Percentiles rank a stretch among this genome's conserved stretches.
phyloP scores from a whole-genome alignment of 768 basidiomycete genomes.

The Suillus lakei region DNA sequence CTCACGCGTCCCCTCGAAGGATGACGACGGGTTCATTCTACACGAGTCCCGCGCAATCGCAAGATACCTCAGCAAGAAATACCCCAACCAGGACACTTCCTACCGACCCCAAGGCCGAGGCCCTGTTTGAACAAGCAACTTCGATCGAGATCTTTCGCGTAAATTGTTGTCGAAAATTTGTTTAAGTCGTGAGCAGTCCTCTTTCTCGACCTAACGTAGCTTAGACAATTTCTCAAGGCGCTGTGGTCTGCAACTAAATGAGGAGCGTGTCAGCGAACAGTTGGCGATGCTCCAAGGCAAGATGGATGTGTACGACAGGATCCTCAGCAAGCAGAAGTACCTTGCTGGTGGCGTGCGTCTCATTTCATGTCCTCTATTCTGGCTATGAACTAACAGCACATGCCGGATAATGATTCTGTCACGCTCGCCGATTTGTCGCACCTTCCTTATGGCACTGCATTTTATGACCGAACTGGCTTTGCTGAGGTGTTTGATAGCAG shows the following conservation, averaged over 20 bases:
- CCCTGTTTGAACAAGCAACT: constrained; percentile 36
- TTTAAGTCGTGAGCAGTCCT: constrained; percentile 49
- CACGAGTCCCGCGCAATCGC: constrained; percentile 67
- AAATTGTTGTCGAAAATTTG: constrained; percentile 52
- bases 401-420: constrained; percentile 34
- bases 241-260: constrained; percentile 28
- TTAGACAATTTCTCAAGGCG: constrained; percentile 15
- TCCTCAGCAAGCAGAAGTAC: constrained; percentile 59
- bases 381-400: background rate
- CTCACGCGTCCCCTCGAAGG: constrained; percentile 26
- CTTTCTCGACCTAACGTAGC: background rate
- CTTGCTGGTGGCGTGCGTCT: constrained; percentile 57
- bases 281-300: constrained; percentile 32
- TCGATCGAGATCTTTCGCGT: constrained; percentile 50
- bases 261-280: constrained; percentile 20
- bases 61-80: constrained; percentile 62
- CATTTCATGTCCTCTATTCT: constrained; percentile 4
- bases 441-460: constrained; percentile 48
- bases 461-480: constrained; percentile 29
- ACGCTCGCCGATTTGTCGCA: constrained; percentile 66
- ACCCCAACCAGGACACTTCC: constrained; percentile 60
- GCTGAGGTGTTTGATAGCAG: constrained; percentile 36
- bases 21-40: constrained; percentile 66
- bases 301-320: constrained; percentile 56
- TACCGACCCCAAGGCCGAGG: constrained; percentile 37